Base-by-base conservation (phyloP, 148 eudicot species). In the Silene latifolia region DNA sequence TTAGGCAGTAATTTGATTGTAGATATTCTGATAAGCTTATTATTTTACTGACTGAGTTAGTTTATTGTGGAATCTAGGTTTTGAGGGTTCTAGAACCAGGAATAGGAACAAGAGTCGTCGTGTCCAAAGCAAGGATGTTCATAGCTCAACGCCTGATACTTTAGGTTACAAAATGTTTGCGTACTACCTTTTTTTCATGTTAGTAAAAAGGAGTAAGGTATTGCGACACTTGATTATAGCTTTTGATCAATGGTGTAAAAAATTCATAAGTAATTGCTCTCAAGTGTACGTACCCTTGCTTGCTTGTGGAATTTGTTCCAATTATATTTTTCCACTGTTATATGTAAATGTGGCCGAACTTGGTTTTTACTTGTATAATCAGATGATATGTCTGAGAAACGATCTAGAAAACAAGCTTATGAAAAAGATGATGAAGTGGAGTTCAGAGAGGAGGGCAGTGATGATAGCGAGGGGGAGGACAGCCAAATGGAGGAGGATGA, bases 401-500 rank as follows among this genome's bases (percentile, higher is more conserved):
- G 67, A 21, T 15, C 72, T 77, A 63, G 56, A 23, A 59, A 42
- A 15, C 29, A 51, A 39, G 58, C 65, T 63, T 56, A 15, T 42
- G 15, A 46, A 53, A 44, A 68, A 3, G 64, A 68, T 18, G 79
- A 70, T 21, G 86, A 80, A 76, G 82, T 79, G 25, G 73, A 60
- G 54, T 72, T 47, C 15, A 68, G 73, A 56, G 64, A 69, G 60
- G 82, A 18, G 20, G 77, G 27, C 2, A 59, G 61, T 17, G 62
- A 59, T 7, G 76, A 53, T 4, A 39, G 44, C 25, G 72, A 39
- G 1, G 79, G 46, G 25, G 70, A 29, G 53, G 83, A 79, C 27
- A 84, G 80, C 6, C 39, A 63, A 25, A 63, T 63, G 39, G 67
- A 63, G 32, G 90, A 73, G 23, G 88, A 77, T 69, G 83, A 65